Evolutionary conservation across 257 asterid species (phyloP), one percentile per base, ranked within the genome.

Genomic region (Orobanche coerulescens): DNA sequence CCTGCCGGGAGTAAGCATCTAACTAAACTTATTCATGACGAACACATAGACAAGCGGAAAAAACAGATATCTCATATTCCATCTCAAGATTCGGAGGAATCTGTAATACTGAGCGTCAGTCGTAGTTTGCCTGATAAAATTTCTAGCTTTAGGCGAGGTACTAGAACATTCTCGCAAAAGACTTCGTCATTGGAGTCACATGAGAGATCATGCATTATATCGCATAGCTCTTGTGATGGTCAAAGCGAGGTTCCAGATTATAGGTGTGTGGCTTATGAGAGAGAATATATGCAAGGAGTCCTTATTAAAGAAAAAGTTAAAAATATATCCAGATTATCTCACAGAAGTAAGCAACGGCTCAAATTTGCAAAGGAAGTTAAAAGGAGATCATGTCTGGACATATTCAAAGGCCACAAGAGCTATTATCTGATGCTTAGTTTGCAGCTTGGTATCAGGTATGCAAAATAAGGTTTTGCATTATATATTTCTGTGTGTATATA

Each of bases 241-340:
- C 85, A 65, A 62, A 26, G 68, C 18, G 94, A 82, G 71, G 42
- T 68, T 60, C 62, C 70, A 71, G 81, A 75, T 53, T 64, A 65
- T 16, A 66, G 60, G 55, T 55, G 73, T 20, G 74, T 84, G 66
- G 88, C 86, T 40, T 89, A 75, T 75, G 97, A 89, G 81, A 89
- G 96, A 76, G 98, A 89, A 75, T 93, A 93, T 71, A 89, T 87
- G 86, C 99, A 93, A 81, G 99, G 97, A 72, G 96, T 89, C 69
- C 80, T 89, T 65, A 79, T 93, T 70, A 86, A 75, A 72, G 99
- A 93, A 78, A 76, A 86, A 46, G 62, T 79, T 64, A 76, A 76
- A 70, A 73, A 69, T 62, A 67, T 64, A 34, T 62, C 91, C 46
- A 76, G 76, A 70, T 66, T 68, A 56, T 72, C 95, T 58, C 67